Base-by-base conservation (phyloP, 73 alveolate species). In the Uronychia setigera region DNA sequence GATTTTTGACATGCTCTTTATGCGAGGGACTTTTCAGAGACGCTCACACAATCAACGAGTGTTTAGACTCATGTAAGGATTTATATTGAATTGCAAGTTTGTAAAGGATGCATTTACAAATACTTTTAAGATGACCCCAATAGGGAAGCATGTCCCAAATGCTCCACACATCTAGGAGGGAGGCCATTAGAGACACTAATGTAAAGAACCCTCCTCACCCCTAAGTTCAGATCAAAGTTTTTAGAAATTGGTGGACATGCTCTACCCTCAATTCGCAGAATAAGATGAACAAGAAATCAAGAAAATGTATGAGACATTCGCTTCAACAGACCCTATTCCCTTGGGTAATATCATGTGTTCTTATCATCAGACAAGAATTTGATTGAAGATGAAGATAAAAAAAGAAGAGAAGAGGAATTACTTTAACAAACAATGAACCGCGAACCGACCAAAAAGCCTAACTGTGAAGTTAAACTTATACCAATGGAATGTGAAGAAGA, bases 31-130 rank as follows among this genome's bases (percentile, higher is more conserved):
- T 92, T 80, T 94, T 86, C 84, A 57, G 97, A 75, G 94, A 85
- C 78, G 98, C 98, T 35, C 98, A 94, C 76, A 94, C 97, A 0
- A 80, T 94, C n/a, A 87, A 89, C 76, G 98, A 94, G 83, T 94
- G 98, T 86, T 93, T 94, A 59, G 93, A 93, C 77, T 76, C 97
- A 25, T 93, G 97, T 90, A 85, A 67, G 86, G 58, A 31, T 79
- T 13, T 83, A 77, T 59, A 78, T 88, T 1, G 76, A 5, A 30
- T 5, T 14, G 33, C n/a, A 32, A 57, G 77, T 89, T 82, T 89
- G 94, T 83, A 88, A 89, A 35, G 58, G 82, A 29, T 89, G 91
- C 88, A 89, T 83, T 33, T 78, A 35, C 79, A 83, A 83, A 77
- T 79, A 83, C 83, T 89, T 89, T 79, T 59, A 84, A 32, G 85